Evolutionary conservation across 768 basidiomycete species (phyloP).

Genomic region (Phanerochaete carnosa): DNA sequence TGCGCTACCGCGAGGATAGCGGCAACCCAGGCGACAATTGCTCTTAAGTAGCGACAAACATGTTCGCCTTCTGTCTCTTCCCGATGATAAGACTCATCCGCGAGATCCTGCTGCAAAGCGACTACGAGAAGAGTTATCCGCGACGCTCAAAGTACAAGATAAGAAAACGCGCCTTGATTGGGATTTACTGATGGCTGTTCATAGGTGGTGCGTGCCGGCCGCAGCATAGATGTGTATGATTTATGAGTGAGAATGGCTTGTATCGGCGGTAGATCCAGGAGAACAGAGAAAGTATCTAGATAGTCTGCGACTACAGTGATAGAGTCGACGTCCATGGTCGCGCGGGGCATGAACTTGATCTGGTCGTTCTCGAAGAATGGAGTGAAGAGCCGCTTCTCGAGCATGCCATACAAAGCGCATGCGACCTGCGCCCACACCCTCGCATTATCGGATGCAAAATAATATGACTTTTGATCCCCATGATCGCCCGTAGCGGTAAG

Average conservation of each 20-base stretch:
- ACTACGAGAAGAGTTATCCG: background rate
- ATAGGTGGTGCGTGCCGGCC: background rate
- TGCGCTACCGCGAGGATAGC: slow-evolving; percentile 2
- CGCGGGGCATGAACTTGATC: slow-evolving; percentile 5
- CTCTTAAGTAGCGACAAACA: slow-evolving; percentile 10
- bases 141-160: no score
- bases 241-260: slow-evolving; percentile 4
- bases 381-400: slow-evolving; percentile 5
- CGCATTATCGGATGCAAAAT: slow-evolving; percentile 6
- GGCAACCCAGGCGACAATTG: slow-evolving; percentile 10
- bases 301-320: slow-evolving; percentile 5
- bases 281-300: slow-evolving; percentile 8
- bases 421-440: slow-evolving; percentile 5
- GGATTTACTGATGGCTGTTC: background rate
- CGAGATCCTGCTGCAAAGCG: background rate
- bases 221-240: background rate
- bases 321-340: slow-evolving; percentile 9
- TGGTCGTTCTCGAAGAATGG: slow-evolving; percentile 1
- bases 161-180: background rate
- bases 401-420: slow-evolving; percentile 6
- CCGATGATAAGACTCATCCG: background rate
- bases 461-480: background rate
- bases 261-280: slow-evolving; percentile 7
- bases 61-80: slow-evolving; percentile 11
- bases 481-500: background rate